Percentiles rank a stretch among this genome's conserved stretches.
Conservation (phyloP, 805 yeast species). For the Saccharomycopsis selenospora region DNA sequence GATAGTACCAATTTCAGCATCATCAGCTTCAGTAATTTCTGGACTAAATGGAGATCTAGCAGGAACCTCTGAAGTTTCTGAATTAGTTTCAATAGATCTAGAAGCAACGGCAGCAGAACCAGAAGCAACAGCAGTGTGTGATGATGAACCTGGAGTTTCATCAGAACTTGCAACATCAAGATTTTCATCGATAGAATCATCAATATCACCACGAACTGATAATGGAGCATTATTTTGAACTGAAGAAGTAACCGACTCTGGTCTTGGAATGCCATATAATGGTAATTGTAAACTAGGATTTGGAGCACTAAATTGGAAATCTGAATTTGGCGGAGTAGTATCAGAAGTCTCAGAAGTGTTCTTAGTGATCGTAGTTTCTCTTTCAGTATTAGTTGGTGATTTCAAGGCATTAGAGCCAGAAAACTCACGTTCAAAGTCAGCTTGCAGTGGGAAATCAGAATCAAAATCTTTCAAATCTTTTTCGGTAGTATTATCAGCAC, state of each 20-base stretch:
- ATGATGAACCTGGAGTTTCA: conserved; percentile 12
- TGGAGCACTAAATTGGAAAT: conserved; percentile 15
- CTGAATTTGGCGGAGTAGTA: conserved; percentile 22
- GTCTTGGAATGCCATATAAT: conserved; percentile 34
- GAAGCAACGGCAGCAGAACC: conserved; percentile 31
- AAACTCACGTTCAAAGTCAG: conserved; percentile 20
- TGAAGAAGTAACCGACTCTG: conserved; percentile 81
- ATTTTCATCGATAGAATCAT: conserved; percentile 25
- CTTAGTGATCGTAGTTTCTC: conserved; percentile 22
- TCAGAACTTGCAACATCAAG: conserved; percentile 6
- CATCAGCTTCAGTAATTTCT: conserved; percentile 19
- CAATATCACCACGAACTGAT: conserved; percentile 76
- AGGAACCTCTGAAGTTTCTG: conserved; percentile 14
- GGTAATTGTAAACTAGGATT: conserved; percentile 34
- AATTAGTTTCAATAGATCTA: conserved; percentile 23
- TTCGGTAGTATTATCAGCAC: neutral
- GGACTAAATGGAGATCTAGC: conserved; percentile 16
- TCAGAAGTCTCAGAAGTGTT: conserved; percentile 17
- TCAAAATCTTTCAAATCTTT: conserved; percentile 9
- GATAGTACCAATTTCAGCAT: conserved; percentile 1
- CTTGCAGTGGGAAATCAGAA: conserved; percentile 18
- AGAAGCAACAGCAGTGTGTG: conserved; percentile 18
- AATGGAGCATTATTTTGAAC: conserved; percentile 88
- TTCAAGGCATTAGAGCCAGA: conserved; percentile 4
- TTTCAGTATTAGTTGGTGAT: conserved; percentile 20